Percentiles rank a stretch among this genome's conserved stretches.
Conservation (phyloP, 2,329 filamentous ascomycete species). For the Cladorrhinum sp. region DNA sequence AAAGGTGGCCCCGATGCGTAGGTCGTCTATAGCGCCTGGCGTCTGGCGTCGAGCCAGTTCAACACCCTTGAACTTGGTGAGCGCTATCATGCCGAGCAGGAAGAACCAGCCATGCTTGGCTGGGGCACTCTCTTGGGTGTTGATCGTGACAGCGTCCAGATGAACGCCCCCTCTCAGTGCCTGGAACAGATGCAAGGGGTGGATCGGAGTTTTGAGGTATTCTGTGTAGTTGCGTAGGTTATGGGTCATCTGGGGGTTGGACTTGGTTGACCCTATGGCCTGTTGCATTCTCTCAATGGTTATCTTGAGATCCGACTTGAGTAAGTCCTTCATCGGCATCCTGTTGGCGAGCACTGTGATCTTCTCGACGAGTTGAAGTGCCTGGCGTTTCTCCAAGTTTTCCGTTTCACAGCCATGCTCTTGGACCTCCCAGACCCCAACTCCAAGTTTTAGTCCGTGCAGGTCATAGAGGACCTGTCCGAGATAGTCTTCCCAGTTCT, state of each 20-base stretch:
- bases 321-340: slow-evolving; percentile 84
- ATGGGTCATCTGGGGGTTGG: slow-evolving; percentile 75
- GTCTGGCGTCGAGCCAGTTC: slow-evolving; percentile 72
- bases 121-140: slow-evolving; percentile 65
- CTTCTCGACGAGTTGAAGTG: slow-evolving; percentile 78
- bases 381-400: slow-evolving; percentile 74
- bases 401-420: slow-evolving; percentile 81
- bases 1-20: slow-evolving; percentile 77
- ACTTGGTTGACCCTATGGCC: slow-evolving; percentile 75
- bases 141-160: slow-evolving; percentile 68
- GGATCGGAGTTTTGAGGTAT: slow-evolving; percentile 79
- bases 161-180: slow-evolving; percentile 76
- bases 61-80: slow-evolving; percentile 75
- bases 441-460: slow-evolving; percentile 74
- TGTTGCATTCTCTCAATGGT: slow-evolving; percentile 93
- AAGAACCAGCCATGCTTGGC: slow-evolving; percentile 90
- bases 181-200: slow-evolving; percentile 74
- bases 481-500: slow-evolving; percentile 83
- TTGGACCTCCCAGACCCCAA: slow-evolving; percentile 61
- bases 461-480: slow-evolving; percentile 82
- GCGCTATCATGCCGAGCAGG: slow-evolving; percentile 79
- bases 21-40: slow-evolving; percentile 75
- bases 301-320: slow-evolving; percentile 84
- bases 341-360: slow-evolving; percentile 77
- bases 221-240: slow-evolving; percentile 81